Evolutionary conservation across 108 stramenopile genomes (phyloP), one percentile per base, ranked within the genome.

Genomic region (Nitzschia palea): DNA sequence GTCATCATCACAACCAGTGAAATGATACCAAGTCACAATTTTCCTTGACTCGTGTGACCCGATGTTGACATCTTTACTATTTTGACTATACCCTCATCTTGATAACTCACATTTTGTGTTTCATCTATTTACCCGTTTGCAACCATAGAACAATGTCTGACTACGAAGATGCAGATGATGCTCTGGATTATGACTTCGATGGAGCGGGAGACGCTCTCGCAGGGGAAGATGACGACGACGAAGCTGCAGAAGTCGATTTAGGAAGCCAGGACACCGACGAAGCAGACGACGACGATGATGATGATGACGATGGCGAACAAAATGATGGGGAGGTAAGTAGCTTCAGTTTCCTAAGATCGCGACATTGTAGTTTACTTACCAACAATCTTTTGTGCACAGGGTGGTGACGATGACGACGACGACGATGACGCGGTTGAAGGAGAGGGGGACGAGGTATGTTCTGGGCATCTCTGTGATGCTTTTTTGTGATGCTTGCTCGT

Each of bases 281-380:
- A 14, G 55, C 43, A 4, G 67, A 68, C 33, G 67, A 56, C 14
- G 55, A 68, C 25, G 67, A 68, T 29, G 55, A 53, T 12, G 51
- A 64, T 48, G 55, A 20, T 15, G 55, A 56, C 5, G 55, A 27
- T 34, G 55, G 14, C 55, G 55, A 28, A 28, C 4, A 34, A 23
- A n/a, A 52, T 52, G 51, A n/a, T n/a, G n/a, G n/a, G n/a, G n/a
- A n/a, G n/a, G n/a, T n/a, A n/a, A n/a, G n/a, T n/a, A n/a, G n/a
- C n/a, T n/a, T n/a, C n/a, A n/a, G n/a, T n/a, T n/a, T n/a, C n/a
- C n/a, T 17, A 25, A 40, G 47, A 20, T 48, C 18, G 47, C n/a
- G n/a, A n/a, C n/a, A n/a, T n/a, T n/a, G n/a, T n/a, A n/a, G n/a
- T n/a, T n/a, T 20, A n/a, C 22, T 8, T 20, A 18, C n/a, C 47